Percentiles rank a stretch among this genome's conserved stretches.
These are phyloP conservation scores for Jamesozyma piceae DNA, from an alignment of 805 yeast species.

Conservation along the genomic window DNA sequence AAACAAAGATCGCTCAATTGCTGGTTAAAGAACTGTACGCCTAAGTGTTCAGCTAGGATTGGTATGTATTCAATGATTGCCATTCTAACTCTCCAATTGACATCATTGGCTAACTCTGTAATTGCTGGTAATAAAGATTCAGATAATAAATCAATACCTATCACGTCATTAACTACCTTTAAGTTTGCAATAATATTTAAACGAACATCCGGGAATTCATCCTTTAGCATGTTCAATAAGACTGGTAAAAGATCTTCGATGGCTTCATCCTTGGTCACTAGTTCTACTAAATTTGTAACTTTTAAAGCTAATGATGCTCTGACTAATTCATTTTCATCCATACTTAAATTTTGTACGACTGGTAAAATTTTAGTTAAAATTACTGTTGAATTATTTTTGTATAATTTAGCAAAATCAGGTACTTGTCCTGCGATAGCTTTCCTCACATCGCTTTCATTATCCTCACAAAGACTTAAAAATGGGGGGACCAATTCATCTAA, in stretches of 20 bases:
- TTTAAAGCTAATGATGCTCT: slow-evolving; percentile 87
- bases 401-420: slow-evolving; percentile 58
- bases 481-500: slow-evolving; percentile 44
- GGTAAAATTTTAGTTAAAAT: slow-evolving; percentile 71
- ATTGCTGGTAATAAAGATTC: slow-evolving; percentile 91
- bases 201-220: slow-evolving; percentile 93
- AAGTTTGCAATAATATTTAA: slow-evolving; percentile 87
- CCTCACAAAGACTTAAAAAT: slow-evolving; percentile 71
- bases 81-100: slow-evolving; percentile 94
- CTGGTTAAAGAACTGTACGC: slow-evolving; percentile 85
- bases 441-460: slow-evolving; percentile 93
- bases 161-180: slow-evolving; percentile 85
- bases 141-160: slow-evolving; percentile 81
- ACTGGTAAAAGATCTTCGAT: slow-evolving; percentile 77
- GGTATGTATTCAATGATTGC: slow-evolving; percentile 97
- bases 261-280: slow-evolving; percentile 76
- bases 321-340: slow-evolving; percentile 87
- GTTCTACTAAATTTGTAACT: slow-evolving; percentile 77
- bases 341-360: slow-evolving; percentile 68
- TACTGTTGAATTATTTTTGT: slow-evolving; percentile 37
- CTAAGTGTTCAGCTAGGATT: slow-evolving; percentile 84
- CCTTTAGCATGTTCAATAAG: slow-evolving; percentile 86
- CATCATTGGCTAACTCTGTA: slow-evolving; percentile 89
- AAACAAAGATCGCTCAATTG: slow-evolving; percentile 83
- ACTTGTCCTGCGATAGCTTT: slow-evolving; percentile 89